Evolutionary conservation across 75 land plant genomes (phyloP).

Genomic region (Selaginella moellendorffii): DNA sequence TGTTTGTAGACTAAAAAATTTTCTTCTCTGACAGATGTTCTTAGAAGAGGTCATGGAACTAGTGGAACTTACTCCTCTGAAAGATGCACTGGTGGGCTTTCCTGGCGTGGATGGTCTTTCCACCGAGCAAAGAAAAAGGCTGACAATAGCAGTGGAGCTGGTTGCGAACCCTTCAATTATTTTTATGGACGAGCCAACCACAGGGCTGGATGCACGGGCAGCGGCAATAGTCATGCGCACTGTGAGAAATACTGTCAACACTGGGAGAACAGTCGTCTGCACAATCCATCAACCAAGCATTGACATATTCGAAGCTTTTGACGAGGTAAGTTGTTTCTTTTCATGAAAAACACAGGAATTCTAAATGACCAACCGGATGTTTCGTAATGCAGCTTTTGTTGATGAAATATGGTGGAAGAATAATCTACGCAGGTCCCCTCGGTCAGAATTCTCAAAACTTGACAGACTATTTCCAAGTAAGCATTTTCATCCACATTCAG

Average conservation of each 20-base stretch:
- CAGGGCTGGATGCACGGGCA: background rate
- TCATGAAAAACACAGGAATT: too few species aligned
- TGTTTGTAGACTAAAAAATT: too few species aligned
- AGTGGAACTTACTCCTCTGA: background rate
- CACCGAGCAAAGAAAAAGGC: background rate
- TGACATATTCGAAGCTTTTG: too few species aligned
- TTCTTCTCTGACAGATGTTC: too few species aligned
- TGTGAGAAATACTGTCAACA: background rate
- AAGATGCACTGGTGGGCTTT: background rate
- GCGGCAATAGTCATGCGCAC: background rate
- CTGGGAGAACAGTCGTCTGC: background rate
- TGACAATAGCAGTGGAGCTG: background rate
- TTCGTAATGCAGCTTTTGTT: background rate
- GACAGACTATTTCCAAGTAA: background rate
- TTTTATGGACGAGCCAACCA: background rate
- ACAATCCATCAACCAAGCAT: background rate
- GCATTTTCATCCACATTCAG: background rate
- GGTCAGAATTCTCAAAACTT: background rate
- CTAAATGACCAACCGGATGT: too few species aligned
- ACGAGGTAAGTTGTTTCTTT: too few species aligned
- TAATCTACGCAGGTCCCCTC: constrained; percentile 1
- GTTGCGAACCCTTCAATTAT: background rate
- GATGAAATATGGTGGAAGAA: background rate
- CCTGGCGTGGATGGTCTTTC: background rate
- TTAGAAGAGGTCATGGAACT: too few species aligned